Conservation (phyloP, 2,329 filamentous ascomycete genomes). For the Fusarium brevicatenulatum region DNA sequence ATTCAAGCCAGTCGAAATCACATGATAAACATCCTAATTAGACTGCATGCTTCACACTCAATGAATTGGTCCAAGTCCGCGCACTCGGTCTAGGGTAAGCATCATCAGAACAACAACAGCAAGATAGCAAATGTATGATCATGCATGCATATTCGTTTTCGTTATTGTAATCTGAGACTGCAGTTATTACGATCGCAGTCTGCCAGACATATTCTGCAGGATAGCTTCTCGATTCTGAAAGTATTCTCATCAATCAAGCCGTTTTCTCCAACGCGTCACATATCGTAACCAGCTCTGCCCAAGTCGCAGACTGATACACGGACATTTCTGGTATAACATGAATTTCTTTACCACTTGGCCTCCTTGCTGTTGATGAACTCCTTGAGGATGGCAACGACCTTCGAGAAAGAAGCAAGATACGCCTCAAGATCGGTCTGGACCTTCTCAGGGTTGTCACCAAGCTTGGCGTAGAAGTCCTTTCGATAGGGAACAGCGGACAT, state of each 20-base stretch:
- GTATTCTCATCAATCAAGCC: slow-evolving; percentile 19
- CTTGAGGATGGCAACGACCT: slow-evolving; percentile 80
- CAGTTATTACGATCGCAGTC: slow-evolving; percentile 4
- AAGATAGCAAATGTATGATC: not conserved
- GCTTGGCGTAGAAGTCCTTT: slow-evolving; percentile 90
- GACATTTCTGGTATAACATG: slow-evolving; percentile 5
- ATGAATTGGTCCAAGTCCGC: too few relatives aligned
- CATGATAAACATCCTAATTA: too few relatives aligned
- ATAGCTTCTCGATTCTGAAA: slow-evolving; percentile 10
- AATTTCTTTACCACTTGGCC: slow-evolving; percentile 62
- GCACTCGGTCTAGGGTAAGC: not conserved
- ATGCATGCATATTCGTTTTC: slow-evolving; percentile 29
- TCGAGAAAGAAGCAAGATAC: slow-evolving; percentile 83
- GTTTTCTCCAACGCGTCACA: slow-evolving; percentile 15
- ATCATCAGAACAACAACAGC: not conserved
- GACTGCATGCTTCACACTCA: not conserved
- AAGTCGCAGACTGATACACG: not conserved
- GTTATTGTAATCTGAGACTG: slow-evolving; percentile 22
- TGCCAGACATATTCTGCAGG: slow-evolving; percentile 8
- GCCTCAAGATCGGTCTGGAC: slow-evolving; percentile 71
- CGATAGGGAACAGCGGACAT: slow-evolving; percentile 95
- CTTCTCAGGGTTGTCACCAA: slow-evolving; percentile 73
- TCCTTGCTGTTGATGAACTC: slow-evolving; percentile 65
- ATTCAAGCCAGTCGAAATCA: not conserved
- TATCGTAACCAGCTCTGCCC: slow-evolving; percentile 10